Percentiles rank a stretch among this genome's conserved stretches.
Evolutionary conservation across 768 basidiomycete species (phyloP).

Genomic region (Tricholoma terreum): DNA sequence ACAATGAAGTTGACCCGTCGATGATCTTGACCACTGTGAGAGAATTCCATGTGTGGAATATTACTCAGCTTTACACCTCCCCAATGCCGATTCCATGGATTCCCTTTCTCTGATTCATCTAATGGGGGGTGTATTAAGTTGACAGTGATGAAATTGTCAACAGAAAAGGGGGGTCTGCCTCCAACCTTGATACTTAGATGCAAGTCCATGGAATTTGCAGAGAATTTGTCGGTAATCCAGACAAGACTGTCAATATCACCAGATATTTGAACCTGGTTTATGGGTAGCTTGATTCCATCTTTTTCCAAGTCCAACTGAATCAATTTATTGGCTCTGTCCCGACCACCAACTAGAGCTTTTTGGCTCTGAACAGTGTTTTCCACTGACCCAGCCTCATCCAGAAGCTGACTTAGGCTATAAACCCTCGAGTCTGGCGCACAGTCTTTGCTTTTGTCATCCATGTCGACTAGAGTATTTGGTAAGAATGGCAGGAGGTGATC

Average conservation of each 20-base stretch:
- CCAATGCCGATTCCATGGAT: neutral
- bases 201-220: neutral
- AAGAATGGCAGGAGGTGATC: neutral
- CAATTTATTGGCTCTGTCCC: neutral
- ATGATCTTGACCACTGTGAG: neutral
- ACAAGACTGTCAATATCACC: neutral
- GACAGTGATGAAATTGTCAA: neutral
- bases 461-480: neutral
- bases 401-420: neutral
- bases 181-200: neutral
- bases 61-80: neutral
- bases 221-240: neutral
- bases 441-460: neutral
- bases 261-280: neutral
- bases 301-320: neutral
- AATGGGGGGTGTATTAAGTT: neutral
- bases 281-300: neutral
- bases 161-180: neutral
- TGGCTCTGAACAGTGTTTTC: neutral
- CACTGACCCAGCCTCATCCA: neutral
- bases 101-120: neutral
- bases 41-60: neutral
- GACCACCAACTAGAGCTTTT: neutral
- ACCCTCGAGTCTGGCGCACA: neutral
- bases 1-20: neutral